Base-by-base conservation (phyloP, 2,329 filamentous ascomycete species). In the Cordyceps cicadae region DNA sequence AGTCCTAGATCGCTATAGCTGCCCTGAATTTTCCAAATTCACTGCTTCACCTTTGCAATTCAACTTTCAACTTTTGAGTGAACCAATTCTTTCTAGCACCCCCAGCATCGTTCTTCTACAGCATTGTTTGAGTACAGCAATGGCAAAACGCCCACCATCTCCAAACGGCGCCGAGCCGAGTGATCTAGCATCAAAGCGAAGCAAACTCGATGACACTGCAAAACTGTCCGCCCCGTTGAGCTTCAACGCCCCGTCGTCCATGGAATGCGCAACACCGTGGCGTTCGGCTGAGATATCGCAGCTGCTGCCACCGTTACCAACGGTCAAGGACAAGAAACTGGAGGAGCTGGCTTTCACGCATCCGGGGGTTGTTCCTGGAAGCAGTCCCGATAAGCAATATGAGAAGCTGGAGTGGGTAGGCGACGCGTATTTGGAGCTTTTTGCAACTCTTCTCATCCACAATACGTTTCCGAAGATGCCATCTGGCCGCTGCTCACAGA, bases 321-420 rank as follows among this genome's bases (percentile, higher is more conserved):
- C 75, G 11, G 82, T 91, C 55, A 68, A 78, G 6, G 81, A 91
- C 64, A 74, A 79, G 0, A 72, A 76, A 24, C 77, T 92, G 19
- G 83, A 87, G 66, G 75, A 74, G 29, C 81, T 85, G 17, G 83
- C 85, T 12, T 87, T 92, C 67, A 90, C 82, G 1, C 90, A 93
- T 66, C 75, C 80, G 1, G 85, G 83, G 1, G 69, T 77, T 59
- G 68, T 93, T 67, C 75, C 80, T 2, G 85, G 83, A 1, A 69
- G 77, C 59, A 68, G 67, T 3, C 32, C 59, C 3, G 63, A 62
- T 1, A 66, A 68, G 29, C 73, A 72, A 67, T 97, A 97, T 72
- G 92, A 97, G 68, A 83, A 85, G 19, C 83, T 97, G 7, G 93
- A 97, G 73, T 92, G 93, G 76, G 79, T 96, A 8, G 93, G 93